Percentiles rank a stretch among this genome's conserved stretches.
Evolutionary conservation across 306 rosid genomes (phyloP).

Genomic region (Casuarina glauca): DNA sequence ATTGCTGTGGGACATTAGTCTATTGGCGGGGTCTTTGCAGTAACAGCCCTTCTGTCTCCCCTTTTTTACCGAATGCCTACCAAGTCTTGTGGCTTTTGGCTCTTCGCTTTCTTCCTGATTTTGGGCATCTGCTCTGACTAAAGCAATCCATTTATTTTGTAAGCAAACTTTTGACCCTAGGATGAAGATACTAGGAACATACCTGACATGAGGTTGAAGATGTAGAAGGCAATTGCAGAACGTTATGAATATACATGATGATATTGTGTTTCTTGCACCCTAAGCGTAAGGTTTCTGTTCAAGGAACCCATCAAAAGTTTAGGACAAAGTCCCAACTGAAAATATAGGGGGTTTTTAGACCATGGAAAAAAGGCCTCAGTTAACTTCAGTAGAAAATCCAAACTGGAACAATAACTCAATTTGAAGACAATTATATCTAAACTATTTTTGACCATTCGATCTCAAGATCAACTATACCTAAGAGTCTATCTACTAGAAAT

Average conservation of each 20-base stretch:
- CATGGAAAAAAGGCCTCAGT: too few species aligned
- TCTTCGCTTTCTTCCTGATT: too few species aligned
- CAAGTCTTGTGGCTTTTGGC: background rate
- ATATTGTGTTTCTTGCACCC: slow-evolving; percentile 11
- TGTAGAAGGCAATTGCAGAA: background rate
- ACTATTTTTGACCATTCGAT: too few species aligned
- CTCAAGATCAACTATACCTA: too few species aligned
- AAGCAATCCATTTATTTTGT: too few species aligned
- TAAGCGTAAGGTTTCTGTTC: slow-evolving; percentile 3
- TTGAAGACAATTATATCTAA: too few species aligned
- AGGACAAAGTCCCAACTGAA: background rate
- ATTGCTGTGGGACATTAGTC: background rate
- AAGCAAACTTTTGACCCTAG: too few species aligned
- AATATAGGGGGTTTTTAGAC: slow-evolving; percentile 1
- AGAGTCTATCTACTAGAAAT: too few species aligned
- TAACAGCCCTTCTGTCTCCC: background rate
- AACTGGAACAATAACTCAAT: too few species aligned
- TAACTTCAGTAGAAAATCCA: too few species aligned
- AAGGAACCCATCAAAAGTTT: background rate
- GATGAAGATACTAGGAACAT: background rate
- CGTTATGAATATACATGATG: background rate
- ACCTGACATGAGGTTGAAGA: background rate
- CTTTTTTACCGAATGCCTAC: background rate
- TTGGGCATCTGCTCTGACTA: too few species aligned
- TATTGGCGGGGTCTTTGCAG: slow-evolving; percentile 4